Evolutionary conservation across 331 rosid genomes (phyloP).

Genomic region (Arachis monticola): DNA sequence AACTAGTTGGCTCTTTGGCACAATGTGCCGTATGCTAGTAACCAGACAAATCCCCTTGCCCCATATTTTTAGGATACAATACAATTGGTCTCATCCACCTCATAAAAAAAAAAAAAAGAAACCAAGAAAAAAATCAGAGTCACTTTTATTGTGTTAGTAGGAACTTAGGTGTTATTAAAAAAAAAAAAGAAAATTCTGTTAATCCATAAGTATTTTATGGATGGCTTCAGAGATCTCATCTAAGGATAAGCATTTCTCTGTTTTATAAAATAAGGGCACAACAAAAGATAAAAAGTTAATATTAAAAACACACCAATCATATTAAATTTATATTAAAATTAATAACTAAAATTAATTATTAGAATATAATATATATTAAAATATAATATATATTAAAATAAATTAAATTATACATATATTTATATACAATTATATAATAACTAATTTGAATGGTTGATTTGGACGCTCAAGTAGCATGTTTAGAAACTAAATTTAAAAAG

Average conservation of each 20-base stretch:
- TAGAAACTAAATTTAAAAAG: slow-evolving; percentile 35
- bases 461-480: no score
- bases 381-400: no score
- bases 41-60: slow-evolving; percentile 53
- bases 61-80: slow-evolving; percentile 40
- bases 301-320: slow-evolving; percentile 30
- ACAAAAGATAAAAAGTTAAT: slow-evolving; percentile 44
- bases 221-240: no score
- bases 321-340: no score
- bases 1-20: slow-evolving; percentile 47
- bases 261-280: slow-evolving; percentile 29
- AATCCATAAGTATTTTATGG: not conserved
- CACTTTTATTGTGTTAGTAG: no score
- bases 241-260: no score
- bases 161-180: not conserved
- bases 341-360: no score
- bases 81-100: slow-evolving; percentile 38
- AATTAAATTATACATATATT: no score
- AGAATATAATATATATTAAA: no score
- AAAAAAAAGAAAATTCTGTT: not conserved
- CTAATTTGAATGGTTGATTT: no score
- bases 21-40: slow-evolving; percentile 37
- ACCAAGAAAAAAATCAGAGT: not conserved
- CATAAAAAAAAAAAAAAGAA: slow-evolving; percentile 26
- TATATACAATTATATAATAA: no score